Conservation (phyloP, 2,329 filamentous ascomycete species). For the Dactylella cylindrospora region DNA sequence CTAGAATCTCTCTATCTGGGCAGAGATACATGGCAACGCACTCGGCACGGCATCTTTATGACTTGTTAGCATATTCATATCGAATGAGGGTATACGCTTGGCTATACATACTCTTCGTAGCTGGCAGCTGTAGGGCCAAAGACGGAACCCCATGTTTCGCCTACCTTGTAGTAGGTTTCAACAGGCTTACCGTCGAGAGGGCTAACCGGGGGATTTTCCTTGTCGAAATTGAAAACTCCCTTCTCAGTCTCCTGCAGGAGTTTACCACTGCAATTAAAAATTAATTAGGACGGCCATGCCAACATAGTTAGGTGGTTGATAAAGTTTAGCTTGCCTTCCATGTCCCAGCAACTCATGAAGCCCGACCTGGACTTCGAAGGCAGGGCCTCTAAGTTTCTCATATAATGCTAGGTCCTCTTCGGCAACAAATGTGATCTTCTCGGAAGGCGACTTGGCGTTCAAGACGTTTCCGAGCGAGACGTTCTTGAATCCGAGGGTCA, state of each 20-base stretch:
- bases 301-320: neutral
- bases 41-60: conserved; percentile 52
- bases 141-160: conserved; percentile 65
- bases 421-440: conserved; percentile 87
- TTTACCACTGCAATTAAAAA: conserved; percentile 57
- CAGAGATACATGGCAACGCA: conserved; percentile 56
- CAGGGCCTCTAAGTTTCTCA: conserved; percentile 76
- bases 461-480: conserved; percentile 91
- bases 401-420: conserved; percentile 76
- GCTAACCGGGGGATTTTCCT: conserved; percentile 59
- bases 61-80: neutral
- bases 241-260: conserved; percentile 60
- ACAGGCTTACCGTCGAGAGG: conserved; percentile 61
- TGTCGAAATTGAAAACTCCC: conserved; percentile 65
- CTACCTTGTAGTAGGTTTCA: conserved; percentile 62
- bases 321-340: conserved; percentile 53
- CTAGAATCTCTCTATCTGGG: conserved; percentile 54
- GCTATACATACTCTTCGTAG: conserved; percentile 59
- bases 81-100: neutral
- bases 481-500: conserved; percentile 86
- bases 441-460: conserved; percentile 84
- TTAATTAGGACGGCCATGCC: conserved; percentile 4
- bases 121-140: conserved; percentile 63
- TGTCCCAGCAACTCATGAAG: conserved; percentile 66
- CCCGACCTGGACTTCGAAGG: conserved; percentile 89